A percentile compares a stretch with the other conserved stretches of the same genome.
Conservation (phyloP, 2,329 filamentous ascomycete genomes). For the Diplodia seriata region DNA sequence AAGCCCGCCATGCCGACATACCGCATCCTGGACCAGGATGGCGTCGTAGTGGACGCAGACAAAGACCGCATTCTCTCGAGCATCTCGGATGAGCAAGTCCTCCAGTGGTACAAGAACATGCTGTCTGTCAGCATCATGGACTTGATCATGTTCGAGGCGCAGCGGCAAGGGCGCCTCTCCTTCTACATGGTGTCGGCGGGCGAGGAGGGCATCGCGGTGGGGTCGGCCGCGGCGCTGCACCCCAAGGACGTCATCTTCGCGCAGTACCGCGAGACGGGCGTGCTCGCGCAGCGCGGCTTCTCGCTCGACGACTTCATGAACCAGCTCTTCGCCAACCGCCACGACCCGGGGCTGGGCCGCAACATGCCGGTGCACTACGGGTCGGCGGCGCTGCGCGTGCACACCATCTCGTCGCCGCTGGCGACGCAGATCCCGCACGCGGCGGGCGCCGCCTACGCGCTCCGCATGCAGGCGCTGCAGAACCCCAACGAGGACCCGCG, state of each 20-base stretch:
- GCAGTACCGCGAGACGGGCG: conserved; percentile 92
- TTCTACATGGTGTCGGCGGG: conserved; percentile 98
- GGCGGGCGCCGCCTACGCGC: conserved; percentile 82
- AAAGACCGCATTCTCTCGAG: conserved; percentile 69
- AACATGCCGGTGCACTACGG: conserved; percentile 99
- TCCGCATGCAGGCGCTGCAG: conserved; percentile 79
- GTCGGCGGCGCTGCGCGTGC: conserved; percentile 82
- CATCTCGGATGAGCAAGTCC: conserved; percentile 67
- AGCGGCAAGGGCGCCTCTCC: conserved; percentile 88
- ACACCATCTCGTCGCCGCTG: conserved; percentile 84
- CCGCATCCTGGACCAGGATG: conserved; percentile 88
- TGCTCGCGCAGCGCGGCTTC: conserved; percentile 89
- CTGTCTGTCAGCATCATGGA: conserved; percentile 85
- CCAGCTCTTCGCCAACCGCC: conserved; percentile 86
- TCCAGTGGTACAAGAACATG: conserved; percentile 70
- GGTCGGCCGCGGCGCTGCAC: conserved; percentile 82
- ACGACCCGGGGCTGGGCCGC: conserved; percentile 79
- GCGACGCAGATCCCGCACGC: conserved; percentile 92
- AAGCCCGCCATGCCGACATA: conserved; percentile 86
- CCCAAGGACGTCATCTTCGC: conserved; percentile 89
- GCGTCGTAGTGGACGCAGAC: conserved; percentile 85
- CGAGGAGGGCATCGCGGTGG: conserved; percentile 92
- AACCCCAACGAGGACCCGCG: conserved; percentile 65
- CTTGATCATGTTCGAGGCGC: conserved; percentile 96
- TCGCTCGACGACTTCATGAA: conserved; percentile 90